Base-by-base conservation (phyloP, 2,329 filamentous ascomycete genomes). In the Phialophora chinensis region DNA sequence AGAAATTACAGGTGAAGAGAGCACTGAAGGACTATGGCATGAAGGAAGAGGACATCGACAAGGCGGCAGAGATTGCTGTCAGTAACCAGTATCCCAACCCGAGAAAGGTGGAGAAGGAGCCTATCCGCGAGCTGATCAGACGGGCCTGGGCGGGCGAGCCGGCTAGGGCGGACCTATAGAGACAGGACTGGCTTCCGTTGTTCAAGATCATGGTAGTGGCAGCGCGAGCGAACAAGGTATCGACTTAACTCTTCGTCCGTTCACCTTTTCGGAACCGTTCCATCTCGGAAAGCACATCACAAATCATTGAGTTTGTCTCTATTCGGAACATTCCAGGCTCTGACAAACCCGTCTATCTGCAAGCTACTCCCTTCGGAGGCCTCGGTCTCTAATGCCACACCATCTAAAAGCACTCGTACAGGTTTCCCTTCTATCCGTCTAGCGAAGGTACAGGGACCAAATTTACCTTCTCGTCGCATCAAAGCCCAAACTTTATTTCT, bases 31-130 rank as follows among this genome's bases (percentile, higher is more conserved):
- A 82, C 4, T 83, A 83, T 71, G 86, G 87, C 0, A 84, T 89
- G 82, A 83, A 84, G 74, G 86, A 88, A 71, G 81, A 83, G 35
- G 84, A 87, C 72, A 79, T 89, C n/a, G 85, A 86, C 53, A 84
- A 83, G 74, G 86, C 85, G 1, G 85, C 84, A 2, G 84, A 87
- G 65, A 84, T 88, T 72, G 86, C 86, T 8, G 79, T 87, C 3
- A 78, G 78, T 35, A 87, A 86, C 69, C 82, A 84, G 11, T 89
- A 88, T 73, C 85, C 83, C 78, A 89, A 88, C 71, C 87, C 87
- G 0, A 77, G 86, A 49, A 74, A 77, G 7, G 78, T 89, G 62
- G 83, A 88, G 76, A 81, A 78, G 58, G 79, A 76, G 6, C 78
- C 79, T 0, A 82, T 88, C 55, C 78, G 82, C 44, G 86, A 88